A percentile compares a stretch with the other conserved stretches of the same genome.
These are phyloP conservation scores for Myriangium duriaei DNA, from an alignment of 2,329 filamentous ascomycete species.

Conservation along the genomic window DNA sequence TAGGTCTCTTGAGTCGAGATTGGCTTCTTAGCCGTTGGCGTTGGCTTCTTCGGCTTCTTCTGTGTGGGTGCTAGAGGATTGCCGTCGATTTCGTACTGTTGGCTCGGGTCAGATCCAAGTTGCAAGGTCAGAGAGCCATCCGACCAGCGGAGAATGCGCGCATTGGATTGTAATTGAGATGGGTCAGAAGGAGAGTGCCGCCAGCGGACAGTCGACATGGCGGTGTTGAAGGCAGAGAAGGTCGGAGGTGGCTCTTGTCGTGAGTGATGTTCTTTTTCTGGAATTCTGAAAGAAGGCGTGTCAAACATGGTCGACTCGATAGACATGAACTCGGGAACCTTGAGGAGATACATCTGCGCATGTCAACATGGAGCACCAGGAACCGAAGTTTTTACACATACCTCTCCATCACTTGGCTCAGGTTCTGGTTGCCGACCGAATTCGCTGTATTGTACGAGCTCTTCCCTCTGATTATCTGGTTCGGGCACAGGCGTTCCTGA, in stretches of 20 bases:
- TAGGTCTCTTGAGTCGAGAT: constrained; percentile 49
- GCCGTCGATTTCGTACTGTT: constrained; percentile 62
- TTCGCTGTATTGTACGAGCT: constrained; percentile 48
- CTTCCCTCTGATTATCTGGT: constrained; percentile 35
- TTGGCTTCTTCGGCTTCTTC: constrained; percentile 35
- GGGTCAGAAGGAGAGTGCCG: constrained; percentile 54
- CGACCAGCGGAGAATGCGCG: constrained; percentile 63
- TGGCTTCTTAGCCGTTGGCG: constrained; percentile 28
- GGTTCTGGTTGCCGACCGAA: constrained; percentile 59
- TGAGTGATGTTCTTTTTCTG: constrained; percentile 44
- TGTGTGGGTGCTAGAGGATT: constrained; percentile 55
- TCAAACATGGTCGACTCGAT: constrained; percentile 57
- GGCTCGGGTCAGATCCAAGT: constrained; percentile 53
- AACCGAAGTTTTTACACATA: constrained; percentile 24
- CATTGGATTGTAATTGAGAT: constrained; percentile 58
- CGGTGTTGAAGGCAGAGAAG: constrained; percentile 50
- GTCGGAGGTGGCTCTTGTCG: constrained; percentile 32
- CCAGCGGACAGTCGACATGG: constrained; percentile 57
- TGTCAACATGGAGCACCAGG: constrained; percentile 4
- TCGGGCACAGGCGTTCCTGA: constrained; percentile 37
- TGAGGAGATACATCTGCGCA: constrained; percentile 52
- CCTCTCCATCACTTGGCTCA: constrained; percentile 57
- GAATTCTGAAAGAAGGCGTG: constrained; percentile 53
- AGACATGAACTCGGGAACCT: constrained; percentile 59
- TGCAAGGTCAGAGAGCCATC: constrained; percentile 66